These are phyloP conservation scores for Rheum nobile DNA, from an alignment of 148 eudicot genomes.

Conservation along the genomic window DNA sequence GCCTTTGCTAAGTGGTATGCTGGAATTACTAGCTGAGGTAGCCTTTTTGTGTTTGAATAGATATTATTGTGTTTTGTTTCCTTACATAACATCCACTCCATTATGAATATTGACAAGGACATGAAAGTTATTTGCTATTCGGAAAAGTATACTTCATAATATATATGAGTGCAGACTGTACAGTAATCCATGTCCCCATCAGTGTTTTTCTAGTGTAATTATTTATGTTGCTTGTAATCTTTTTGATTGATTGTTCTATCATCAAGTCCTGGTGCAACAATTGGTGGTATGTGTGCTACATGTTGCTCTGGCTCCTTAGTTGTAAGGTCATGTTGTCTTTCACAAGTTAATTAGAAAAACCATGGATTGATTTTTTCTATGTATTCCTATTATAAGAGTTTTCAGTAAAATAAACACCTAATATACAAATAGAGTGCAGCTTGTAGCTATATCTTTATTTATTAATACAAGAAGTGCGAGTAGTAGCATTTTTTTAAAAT, in stretches of 20 bases:
- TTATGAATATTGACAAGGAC: background rate
- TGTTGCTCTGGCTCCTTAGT: constrained; percentile 99
- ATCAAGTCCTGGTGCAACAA: constrained; percentile 97
- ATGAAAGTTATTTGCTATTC: background rate
- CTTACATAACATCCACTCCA: background rate
- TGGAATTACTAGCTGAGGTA: background rate
- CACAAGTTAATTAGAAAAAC: background rate
- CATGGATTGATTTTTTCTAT: background rate
- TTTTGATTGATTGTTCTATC: background rate
- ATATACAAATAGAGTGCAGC: background rate
- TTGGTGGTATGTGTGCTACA: constrained; percentile 99
- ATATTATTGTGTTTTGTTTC: background rate
- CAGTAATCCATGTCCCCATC: background rate
- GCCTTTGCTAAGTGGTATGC: too few species aligned
- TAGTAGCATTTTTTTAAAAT: background rate
- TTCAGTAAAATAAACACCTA: background rate
- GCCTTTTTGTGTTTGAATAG: background rate
- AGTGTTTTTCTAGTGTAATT: background rate
- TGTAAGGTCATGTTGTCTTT: constrained; percentile 45
- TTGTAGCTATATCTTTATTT: background rate
- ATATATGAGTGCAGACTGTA: background rate
- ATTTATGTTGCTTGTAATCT: background rate
- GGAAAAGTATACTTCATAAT: background rate
- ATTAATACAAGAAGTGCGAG: too few species aligned
- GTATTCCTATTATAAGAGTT: background rate